phyloP scores from a whole-genome alignment of 352 stramenopile species.

The Phytophthora chlamydospora region DNA sequence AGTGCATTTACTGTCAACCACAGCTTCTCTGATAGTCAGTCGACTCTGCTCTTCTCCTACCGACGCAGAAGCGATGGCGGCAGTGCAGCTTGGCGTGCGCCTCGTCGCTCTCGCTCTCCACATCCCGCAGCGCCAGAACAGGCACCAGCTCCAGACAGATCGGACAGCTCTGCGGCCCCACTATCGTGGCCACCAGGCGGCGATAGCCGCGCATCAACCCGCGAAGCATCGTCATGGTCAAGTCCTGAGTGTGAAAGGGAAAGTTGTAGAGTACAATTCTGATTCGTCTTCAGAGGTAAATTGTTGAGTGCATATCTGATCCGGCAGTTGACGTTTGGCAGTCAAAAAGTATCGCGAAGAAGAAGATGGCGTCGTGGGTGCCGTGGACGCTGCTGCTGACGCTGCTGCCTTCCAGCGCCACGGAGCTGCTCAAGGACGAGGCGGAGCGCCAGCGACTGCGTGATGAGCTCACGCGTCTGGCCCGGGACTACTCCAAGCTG shows the following conservation, averaged over 20 bases:
- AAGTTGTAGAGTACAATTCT: too few relatives aligned
- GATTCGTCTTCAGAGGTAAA: too few relatives aligned
- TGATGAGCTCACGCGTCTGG: conserved; percentile 41
- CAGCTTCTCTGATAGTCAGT: neutral
- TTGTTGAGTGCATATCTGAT: neutral
- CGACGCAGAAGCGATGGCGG: conserved; percentile 63
- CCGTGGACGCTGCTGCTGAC: conserved; percentile 61
- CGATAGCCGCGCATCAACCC: conserved; percentile 59
- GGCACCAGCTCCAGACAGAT: conserved; percentile 73
- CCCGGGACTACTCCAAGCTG: conserved; percentile 38
- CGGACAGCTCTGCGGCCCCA: conserved; percentile 45
- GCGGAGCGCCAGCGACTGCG: conserved; percentile 52
- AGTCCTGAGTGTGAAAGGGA: neutral
- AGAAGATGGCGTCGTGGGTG: conserved; percentile 36
- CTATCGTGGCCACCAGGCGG: conserved; percentile 55
- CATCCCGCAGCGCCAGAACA: conserved; percentile 42
- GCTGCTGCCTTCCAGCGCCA: conserved; percentile 53
- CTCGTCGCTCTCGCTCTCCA: conserved; percentile 28
- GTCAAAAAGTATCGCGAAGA: conserved; percentile 12
- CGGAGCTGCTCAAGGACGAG: conserved; percentile 53
- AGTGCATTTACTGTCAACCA: neutral
- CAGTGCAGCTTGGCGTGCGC: conserved; percentile 54
- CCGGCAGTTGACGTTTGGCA: conserved; percentile 2
- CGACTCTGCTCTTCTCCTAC: conserved; percentile 17
- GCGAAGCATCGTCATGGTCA: conserved; percentile 43